Evolutionary conservation across 352 stramenopile species (phyloP), one percentile per base, ranked within the genome.

Genomic region (Phytopythium boreale): DNA sequence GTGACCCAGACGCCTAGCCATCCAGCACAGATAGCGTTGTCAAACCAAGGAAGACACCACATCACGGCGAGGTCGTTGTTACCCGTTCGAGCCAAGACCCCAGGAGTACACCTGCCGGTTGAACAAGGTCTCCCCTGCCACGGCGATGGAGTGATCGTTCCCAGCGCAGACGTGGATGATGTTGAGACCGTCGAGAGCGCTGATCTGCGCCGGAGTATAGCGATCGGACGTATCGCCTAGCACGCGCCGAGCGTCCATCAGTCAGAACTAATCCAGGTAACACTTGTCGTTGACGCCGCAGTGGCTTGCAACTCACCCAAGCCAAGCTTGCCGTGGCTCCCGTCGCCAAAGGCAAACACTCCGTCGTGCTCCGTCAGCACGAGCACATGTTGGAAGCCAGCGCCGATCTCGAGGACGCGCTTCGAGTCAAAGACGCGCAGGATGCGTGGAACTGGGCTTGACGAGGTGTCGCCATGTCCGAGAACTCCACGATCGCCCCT

Each of bases 31-130:
- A 50, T 17, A 2, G 0, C 1, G 15, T n/a, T 59, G 3, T 31
- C 11, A 50, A 37, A 14, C 11, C 64, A 47, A 24, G 37, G 6
- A 34, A 52, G 53, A 27, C 5, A 17, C 15, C 19, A 17, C 17
- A n/a, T 9, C 15, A 31, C 1, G 6, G 24, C 5, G 4, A 24
- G 34, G 9, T 34, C 20, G n/a, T 19, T 34, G 39, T 10, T 73
- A 94, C 86, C 86, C 86, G 26, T 89, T 87, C 15, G 61, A 58
- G 15, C 84, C 86, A 20, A 75, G 68, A 4, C 86, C 86, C 86
- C 86, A 94, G 4, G 85, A 88, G 63, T 89, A 90, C n/a, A 94
- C 81, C 68, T 94, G 86, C 1, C 80, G 76, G 70, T 87, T 89
- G 37, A 80, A 84, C 17, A 79, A 74, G 2, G 80, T 83, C 59